These are phyloP conservation scores for Phytopythium aichiense DNA, from an alignment of 352 stramenopile genomes.

Conservation along the genomic window DNA sequence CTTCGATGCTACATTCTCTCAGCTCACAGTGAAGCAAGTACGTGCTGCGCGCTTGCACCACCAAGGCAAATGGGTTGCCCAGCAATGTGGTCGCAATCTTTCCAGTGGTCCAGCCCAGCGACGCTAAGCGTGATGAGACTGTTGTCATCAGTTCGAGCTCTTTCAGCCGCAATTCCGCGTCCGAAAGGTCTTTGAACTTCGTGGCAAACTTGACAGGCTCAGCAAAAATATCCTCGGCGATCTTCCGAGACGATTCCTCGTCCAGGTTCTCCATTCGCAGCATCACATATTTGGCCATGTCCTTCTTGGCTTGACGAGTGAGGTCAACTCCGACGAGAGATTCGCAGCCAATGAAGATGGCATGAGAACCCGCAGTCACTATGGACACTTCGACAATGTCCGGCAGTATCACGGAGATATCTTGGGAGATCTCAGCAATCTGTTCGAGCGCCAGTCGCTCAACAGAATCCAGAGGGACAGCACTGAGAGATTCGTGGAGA, in stretches of 20 bases:
- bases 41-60: not conserved
- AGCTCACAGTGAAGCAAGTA: not conserved
- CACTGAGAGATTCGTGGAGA: not conserved
- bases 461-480: not conserved
- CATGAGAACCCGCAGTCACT: not conserved
- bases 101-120: not conserved
- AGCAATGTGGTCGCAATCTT: not conserved
- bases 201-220: not conserved
- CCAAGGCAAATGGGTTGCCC: not conserved
- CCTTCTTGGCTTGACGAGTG: not conserved
- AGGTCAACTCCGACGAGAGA: not conserved
- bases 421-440: not conserved
- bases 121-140: not conserved
- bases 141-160: not conserved
- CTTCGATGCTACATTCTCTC: not conserved
- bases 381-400: slow-evolving; percentile 1
- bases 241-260: not conserved
- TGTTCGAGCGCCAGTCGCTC: not conserved
- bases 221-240: not conserved
- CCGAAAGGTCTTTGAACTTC: not conserved
- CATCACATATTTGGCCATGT: not conserved
- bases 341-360: not conserved
- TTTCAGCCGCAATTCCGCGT: not conserved
- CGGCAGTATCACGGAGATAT: not conserved
- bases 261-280: not conserved